These are phyloP conservation scores for Teunomyces gatunensis DNA, from an alignment of 805 yeast species.

Conservation along the genomic window DNA sequence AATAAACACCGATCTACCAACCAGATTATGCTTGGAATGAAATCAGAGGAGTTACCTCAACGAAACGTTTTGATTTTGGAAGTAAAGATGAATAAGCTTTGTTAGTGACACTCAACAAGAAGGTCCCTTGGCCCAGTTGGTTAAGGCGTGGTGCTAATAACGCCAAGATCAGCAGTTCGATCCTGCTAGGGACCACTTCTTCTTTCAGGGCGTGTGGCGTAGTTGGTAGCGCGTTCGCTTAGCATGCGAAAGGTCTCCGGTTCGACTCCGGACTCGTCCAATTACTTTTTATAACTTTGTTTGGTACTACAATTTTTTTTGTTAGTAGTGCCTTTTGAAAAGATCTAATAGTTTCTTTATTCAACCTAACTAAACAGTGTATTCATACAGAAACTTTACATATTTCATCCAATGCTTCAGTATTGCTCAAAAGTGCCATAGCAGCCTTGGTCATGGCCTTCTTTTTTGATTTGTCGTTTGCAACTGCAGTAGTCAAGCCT, in stretches of 20 bases:
- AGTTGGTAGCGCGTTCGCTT: slow-evolving; percentile 83
- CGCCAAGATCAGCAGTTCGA: slow-evolving; percentile 53
- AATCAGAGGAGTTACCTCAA: no score
- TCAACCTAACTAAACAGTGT: background rate
- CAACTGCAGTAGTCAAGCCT: slow-evolving; percentile 28
- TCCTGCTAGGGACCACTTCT: slow-evolving; percentile 29
- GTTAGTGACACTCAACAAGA: background rate
- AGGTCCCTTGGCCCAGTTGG: slow-evolving; percentile 61
- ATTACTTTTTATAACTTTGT: slow-evolving; percentile 20
- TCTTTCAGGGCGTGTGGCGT: slow-evolving; percentile 71
- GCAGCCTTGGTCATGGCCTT: slow-evolving; percentile 43
- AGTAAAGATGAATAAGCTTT: background rate
- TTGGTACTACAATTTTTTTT: background rate
- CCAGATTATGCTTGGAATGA: no score
- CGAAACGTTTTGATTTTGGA: no score
- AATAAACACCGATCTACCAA: no score
- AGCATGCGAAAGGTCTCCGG: slow-evolving; percentile 80
- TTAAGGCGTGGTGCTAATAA: slow-evolving; percentile 60
- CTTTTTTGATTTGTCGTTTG: slow-evolving; percentile 36
- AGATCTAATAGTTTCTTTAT: no score
- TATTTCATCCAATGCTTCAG: slow-evolving; percentile 15
- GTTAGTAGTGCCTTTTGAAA: no score
- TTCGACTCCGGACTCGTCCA: slow-evolving; percentile 78
- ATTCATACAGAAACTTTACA: slow-evolving; percentile 1
- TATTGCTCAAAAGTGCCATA: slow-evolving; percentile 29